These are phyloP conservation scores for Rhypophila decipiens DNA, from an alignment of 495 filamentous ascomycete genomes.

Conservation along the genomic window DNA sequence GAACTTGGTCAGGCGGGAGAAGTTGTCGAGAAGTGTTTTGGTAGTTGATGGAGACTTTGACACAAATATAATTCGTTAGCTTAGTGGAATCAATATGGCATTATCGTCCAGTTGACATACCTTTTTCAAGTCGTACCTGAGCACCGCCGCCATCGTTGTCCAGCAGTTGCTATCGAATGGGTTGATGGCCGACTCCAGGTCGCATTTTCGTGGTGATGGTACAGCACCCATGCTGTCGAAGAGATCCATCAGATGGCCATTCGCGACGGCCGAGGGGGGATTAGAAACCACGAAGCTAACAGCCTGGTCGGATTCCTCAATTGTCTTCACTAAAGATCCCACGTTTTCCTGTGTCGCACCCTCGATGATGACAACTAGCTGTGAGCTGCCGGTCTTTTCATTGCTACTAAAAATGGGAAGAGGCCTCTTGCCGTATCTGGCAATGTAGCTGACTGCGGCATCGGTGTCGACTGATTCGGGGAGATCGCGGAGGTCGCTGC, in stretches of 20 bases:
- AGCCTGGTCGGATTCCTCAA: constrained; percentile 22
- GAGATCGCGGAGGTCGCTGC: constrained; percentile 33
- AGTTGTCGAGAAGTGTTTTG: constrained; percentile 23
- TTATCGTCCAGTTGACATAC: constrained; percentile 20
- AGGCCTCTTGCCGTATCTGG: constrained; percentile 32
- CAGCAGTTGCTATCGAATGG: constrained; percentile 38
- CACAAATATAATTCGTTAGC: constrained; percentile 1
- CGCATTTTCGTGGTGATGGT: constrained; percentile 25
- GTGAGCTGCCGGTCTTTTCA: constrained; percentile 26
- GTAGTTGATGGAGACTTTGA: constrained; percentile 25
- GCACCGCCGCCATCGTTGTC: constrained; percentile 36
- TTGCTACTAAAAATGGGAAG: constrained; percentile 33
- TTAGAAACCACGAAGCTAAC: constrained; percentile 38
- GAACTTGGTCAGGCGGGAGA: constrained; percentile 26
- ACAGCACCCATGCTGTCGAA: constrained; percentile 22
- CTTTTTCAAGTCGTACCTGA: constrained; percentile 36
- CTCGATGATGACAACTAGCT: constrained; percentile 47
- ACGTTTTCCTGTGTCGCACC: constrained; percentile 31
- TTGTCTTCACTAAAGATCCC: constrained; percentile 21
- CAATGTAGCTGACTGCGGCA: constrained; percentile 34
- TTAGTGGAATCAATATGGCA: neutral
- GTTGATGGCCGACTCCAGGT: constrained; percentile 34
- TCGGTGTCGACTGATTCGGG: constrained; percentile 30
- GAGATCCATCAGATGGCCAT: constrained; percentile 24
- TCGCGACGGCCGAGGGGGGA: constrained; percentile 31